These are phyloP conservation scores for Pestalotiopsis fici DNA, from an alignment of 2,329 filamentous ascomycete species.

Conservation along the genomic window DNA sequence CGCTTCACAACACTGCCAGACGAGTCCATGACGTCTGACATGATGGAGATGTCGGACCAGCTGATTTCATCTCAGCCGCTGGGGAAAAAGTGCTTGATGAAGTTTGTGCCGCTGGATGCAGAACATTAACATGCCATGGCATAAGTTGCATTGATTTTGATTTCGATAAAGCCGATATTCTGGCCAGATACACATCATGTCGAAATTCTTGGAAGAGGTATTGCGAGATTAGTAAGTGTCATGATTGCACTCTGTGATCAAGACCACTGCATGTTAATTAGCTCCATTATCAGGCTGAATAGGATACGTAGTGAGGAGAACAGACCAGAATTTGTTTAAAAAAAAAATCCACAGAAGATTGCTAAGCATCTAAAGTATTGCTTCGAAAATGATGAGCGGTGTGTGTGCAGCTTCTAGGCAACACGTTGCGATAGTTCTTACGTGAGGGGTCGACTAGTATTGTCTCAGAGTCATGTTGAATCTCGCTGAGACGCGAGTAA, in stretches of 20 bases:
- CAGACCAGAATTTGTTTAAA: too few species aligned
- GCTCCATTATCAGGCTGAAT: too few species aligned
- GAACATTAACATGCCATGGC: neutral
- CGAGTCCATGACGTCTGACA: constrained; percentile 53
- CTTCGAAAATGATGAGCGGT: neutral
- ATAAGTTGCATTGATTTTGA: too few species aligned
- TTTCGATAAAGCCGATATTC: too few species aligned
- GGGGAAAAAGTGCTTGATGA: constrained; percentile 59
- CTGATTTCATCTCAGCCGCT: constrained; percentile 66
- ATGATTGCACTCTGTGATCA: too few species aligned
- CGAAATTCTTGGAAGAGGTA: too few species aligned
- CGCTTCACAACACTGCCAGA: constrained; percentile 58
- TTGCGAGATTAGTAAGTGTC: too few species aligned
- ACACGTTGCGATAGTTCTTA: neutral
- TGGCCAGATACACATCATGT: too few species aligned
- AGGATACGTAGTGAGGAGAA: too few species aligned
- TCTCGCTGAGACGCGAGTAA: neutral
- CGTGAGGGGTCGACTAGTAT: neutral
- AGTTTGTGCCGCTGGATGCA: constrained; percentile 37
- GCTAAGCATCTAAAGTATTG: neutral
- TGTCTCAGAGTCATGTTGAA: neutral
- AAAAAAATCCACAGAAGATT: neutral
- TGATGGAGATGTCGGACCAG: constrained; percentile 72
- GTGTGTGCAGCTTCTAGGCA: neutral
- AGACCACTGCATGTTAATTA: too few species aligned